Evolutionary conservation across 2,329 filamentous ascomycete genomes (phyloP).

Genomic region (Diaporthe sp.): DNA sequence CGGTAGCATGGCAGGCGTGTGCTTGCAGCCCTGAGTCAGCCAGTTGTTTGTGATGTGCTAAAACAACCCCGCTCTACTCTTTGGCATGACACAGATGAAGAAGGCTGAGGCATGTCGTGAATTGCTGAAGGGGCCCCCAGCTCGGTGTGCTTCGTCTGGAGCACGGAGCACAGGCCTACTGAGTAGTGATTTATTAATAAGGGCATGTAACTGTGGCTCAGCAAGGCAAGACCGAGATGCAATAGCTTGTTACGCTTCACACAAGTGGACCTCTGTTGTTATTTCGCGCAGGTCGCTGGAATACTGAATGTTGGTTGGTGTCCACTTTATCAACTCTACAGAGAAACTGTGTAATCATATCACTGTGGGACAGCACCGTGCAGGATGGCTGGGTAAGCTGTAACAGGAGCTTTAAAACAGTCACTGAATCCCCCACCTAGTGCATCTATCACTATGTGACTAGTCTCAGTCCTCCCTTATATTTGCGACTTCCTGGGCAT

Average conservation of each 20-base stretch:
- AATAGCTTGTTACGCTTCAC: not conserved
- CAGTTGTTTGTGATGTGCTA: constrained; percentile 9
- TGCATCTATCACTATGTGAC: too few relatives aligned
- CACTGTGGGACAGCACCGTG: not conserved
- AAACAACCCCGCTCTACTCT: not conserved
- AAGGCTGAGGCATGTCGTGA: not conserved
- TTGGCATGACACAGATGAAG: not conserved
- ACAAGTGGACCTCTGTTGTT: not conserved
- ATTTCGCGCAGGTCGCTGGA: not conserved
- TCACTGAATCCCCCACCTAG: too few relatives aligned
- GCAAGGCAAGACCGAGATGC: not conserved
- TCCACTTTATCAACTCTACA: not conserved
- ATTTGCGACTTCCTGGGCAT: too few relatives aligned
- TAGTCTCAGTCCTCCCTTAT: not conserved
- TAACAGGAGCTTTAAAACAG: not conserved
- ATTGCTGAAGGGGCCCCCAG: not conserved
- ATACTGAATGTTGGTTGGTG: too few relatives aligned
- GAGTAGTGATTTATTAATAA: not conserved
- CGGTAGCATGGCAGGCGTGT: not conserved
- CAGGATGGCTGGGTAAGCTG: not conserved
- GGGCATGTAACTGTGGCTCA: not conserved
- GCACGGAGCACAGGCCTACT: not conserved
- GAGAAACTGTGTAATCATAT: not conserved
- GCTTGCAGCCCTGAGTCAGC: constrained; percentile 11
- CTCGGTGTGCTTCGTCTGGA: constrained; percentile 18